These are phyloP conservation scores for Phytophthora pluvialis DNA, from an alignment of 352 stramenopile species.

Conservation along the genomic window DNA sequence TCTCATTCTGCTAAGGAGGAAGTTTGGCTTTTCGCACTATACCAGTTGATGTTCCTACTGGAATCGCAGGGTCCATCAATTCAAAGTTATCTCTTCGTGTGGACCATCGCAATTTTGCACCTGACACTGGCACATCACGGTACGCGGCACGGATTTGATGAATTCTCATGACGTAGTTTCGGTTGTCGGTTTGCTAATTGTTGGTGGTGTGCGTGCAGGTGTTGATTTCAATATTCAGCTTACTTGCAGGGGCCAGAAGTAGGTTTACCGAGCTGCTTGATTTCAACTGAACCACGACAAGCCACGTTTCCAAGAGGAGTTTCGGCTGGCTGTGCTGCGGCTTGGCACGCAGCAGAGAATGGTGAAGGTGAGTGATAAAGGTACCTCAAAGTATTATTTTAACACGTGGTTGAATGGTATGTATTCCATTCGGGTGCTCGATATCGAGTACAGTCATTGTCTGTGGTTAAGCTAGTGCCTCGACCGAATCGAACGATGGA, in stretches of 20 bases:
- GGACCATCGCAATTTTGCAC: slow-evolving; percentile 24
- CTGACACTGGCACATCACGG: slow-evolving; percentile 35
- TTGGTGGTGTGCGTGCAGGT: slow-evolving; percentile 1
- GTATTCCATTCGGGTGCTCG: no score
- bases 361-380: no score
- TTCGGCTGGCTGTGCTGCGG: no score
- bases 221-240: slow-evolving; percentile 15
- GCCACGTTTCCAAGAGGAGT: no score
- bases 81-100: slow-evolving; percentile 27
- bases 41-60: slow-evolving; percentile 44
- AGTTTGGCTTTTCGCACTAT: slow-evolving; percentile 31
- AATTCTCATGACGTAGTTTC: not conserved
- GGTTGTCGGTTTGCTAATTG: not conserved
- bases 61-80: slow-evolving; percentile 32
- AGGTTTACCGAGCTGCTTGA: no score
- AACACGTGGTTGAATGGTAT: no score
- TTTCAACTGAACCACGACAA: no score
- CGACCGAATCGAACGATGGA: no score
- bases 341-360: no score
- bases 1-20: slow-evolving; percentile 15
- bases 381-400: no score
- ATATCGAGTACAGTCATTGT: no score
- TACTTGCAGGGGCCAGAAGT: not conserved
- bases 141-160: not conserved
- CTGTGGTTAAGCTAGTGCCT: no score